Conservation (phyloP, 306 rosid genomes). For the Gastrolobium villosum region DNA sequence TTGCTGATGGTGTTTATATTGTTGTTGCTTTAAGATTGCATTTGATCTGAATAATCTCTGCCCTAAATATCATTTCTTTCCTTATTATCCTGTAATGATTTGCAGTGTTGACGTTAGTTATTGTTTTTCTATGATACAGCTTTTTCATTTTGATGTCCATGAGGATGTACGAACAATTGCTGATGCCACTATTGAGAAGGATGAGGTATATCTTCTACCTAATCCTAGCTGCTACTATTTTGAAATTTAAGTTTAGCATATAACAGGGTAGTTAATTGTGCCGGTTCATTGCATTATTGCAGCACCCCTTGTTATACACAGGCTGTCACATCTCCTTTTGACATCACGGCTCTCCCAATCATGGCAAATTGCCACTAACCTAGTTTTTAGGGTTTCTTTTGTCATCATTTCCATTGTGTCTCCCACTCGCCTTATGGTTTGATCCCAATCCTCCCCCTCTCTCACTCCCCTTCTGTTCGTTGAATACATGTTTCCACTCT, state of each 20-base stretch:
- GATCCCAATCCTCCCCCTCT: too few species aligned
- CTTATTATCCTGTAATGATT: background rate
- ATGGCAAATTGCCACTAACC: too few species aligned
- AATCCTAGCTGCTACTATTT: conserved; percentile 17
- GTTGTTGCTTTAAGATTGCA: conserved; percentile 13
- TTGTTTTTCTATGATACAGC: conserved; percentile 54
- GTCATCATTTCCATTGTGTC: too few species aligned
- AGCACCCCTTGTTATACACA: too few species aligned
- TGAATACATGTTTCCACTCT: too few species aligned
- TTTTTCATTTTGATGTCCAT: conserved; percentile 97
- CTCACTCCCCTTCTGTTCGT: too few species aligned
- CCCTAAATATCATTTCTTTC: background rate
- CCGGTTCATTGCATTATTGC: too few species aligned
- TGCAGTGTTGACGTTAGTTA: conserved; percentile 38
- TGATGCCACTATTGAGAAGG: conserved; percentile 95
- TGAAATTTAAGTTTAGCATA: background rate
- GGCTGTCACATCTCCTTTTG: too few species aligned
- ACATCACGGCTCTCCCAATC: too few species aligned
- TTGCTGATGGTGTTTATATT: background rate
- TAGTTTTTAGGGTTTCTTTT: too few species aligned
- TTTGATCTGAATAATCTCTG: background rate
- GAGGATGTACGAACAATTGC: conserved; percentile 97
- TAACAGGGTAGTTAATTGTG: too few species aligned
- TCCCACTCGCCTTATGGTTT: too few species aligned
- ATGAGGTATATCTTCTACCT: conserved; percentile 72